Evolutionary conservation across 2,329 filamentous ascomycete species (phyloP).

Genomic region (Alternaria sp.): DNA sequence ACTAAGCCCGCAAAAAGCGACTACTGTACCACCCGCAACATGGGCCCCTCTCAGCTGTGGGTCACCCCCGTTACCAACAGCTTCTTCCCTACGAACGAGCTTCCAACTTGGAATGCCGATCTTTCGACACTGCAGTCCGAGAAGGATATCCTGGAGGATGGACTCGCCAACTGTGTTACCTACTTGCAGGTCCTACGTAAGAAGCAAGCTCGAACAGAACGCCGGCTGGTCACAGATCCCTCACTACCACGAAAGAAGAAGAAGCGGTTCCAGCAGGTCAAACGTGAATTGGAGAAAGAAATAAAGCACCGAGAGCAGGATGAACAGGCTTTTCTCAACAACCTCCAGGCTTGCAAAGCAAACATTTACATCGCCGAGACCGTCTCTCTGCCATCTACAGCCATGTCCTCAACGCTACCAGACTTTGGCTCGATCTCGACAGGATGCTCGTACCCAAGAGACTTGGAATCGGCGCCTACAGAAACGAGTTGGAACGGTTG

Average conservation of each 20-base stretch:
- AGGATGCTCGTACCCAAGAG: constrained; percentile 17
- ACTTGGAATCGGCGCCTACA: constrained; percentile 20
- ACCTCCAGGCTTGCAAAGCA: constrained; percentile 37
- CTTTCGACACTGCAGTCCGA: constrained; percentile 28
- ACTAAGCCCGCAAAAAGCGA: too few species aligned
- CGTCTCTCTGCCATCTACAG: constrained; percentile 15
- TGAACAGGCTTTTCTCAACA: constrained; percentile 38
- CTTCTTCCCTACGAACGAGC: background rate
- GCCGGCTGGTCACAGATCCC: constrained; percentile 19
- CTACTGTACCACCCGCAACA: background rate
- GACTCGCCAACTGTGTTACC: constrained; percentile 40
- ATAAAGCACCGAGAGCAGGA: constrained; percentile 41
- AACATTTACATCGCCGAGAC: constrained; percentile 39
- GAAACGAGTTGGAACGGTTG: constrained; percentile 41
- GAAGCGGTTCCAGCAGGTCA: constrained; percentile 39
- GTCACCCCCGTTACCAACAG: background rate
- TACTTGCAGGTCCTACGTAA: constrained; percentile 42
- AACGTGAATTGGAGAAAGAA: constrained; percentile 37
- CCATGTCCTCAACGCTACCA: constrained; percentile 10
- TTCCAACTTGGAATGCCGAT: background rate
- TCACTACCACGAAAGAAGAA: constrained; percentile 30
- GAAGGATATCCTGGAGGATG: constrained; percentile 31
- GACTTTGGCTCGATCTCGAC: constrained; percentile 22
- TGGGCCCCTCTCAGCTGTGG: constrained; percentile 1
- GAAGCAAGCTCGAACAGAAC: constrained; percentile 36